Base-by-base conservation (phyloP, 139 green algal species). In the Marvania coccoides region DNA sequence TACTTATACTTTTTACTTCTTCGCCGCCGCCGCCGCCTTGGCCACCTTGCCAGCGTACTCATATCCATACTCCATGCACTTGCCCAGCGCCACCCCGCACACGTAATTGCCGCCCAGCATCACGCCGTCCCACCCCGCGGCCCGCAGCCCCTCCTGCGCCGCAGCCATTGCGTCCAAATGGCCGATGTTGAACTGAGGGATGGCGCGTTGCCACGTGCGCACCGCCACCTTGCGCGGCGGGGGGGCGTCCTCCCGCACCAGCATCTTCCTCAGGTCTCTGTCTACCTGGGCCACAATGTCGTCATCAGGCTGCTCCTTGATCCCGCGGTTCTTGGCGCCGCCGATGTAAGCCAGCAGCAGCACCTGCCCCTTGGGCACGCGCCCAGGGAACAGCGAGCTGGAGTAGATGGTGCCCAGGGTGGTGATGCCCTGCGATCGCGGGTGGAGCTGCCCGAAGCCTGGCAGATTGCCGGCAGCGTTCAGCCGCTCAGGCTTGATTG, bases 361-460 rank as follows among this genome's bases (percentile, higher is more conserved):
- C 35, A 80, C 51, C 34, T 79, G 46, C 7, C 83, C 83, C 30
- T 73, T 40, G 1, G 83, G 83, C n/a, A 77, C 83, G 10, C 89
- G 66, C 13, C 78, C 77, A 2, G 90, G 88, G 82, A 99, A 99
- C 28, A 99, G 82, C 24, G 74, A 88, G 60, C 80, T 93, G 61
- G 72, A 89, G 87, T 99, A 99, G 76, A 99, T 99, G 58, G 94
- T 98, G 65, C 94, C 93, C 59, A 99, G 85, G 0, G 93, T 98
- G 19, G 74, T 86, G 13, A 99, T 80, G 56, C 90, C 91, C 82
- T 99, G 88, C 4, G 78, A 84, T 30, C 94, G 83, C 7, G 94
- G 94, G 81, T 99, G 94, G 61, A 99, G 84, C 81, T 99, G 93
- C 14, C 94, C 94, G 75, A 99, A 99, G 54, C 93, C 94, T 42